phyloP scores from a whole-genome alignment of 768 basidiomycete species.

The Antrodiella citrinella region DNA sequence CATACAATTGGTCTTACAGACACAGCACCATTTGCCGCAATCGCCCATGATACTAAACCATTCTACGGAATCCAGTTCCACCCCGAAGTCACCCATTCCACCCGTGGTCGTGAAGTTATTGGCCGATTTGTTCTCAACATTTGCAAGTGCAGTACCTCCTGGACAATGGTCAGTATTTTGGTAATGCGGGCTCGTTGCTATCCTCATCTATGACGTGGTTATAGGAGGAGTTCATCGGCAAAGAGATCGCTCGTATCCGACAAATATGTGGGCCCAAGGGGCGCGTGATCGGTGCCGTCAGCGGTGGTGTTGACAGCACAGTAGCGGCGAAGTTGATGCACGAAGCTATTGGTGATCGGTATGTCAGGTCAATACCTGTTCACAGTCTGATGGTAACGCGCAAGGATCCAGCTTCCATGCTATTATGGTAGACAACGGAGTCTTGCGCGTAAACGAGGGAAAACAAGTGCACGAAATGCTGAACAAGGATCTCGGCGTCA shows the following conservation, averaged over 20 bases:
- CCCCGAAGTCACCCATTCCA: conserved; percentile 95
- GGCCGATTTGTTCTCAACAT: conserved; percentile 77
- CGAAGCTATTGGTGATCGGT: conserved; percentile 97
- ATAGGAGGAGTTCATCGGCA: conserved; percentile 95
- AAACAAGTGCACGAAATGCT: conserved; percentile 90
- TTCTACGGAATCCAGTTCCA: conserved; percentile 99
- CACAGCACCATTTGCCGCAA: conserved; percentile 86
- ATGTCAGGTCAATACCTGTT: too few relatives aligned
- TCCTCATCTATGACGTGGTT: not conserved
- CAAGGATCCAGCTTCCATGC: conserved; percentile 75
- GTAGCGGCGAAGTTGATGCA: conserved; percentile 99
- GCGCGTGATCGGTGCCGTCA: conserved; percentile 96
- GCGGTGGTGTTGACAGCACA: conserved; percentile 95
- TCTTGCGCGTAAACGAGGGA: conserved; percentile 87
- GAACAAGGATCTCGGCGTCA: conserved; percentile 88
- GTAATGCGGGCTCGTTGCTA: not conserved
- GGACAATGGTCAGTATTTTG: conserved; percentile 75
- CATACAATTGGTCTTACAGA: conserved; percentile 81
- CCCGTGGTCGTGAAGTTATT: conserved; percentile 83
- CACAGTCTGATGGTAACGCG: not conserved
- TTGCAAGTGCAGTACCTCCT: conserved; percentile 71
- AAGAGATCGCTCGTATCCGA: conserved; percentile 89
- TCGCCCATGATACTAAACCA: conserved; percentile 83
- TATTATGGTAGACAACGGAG: conserved; percentile 99
- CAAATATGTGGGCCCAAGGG: conserved; percentile 92